A percentile compares a stretch with the other conserved stretches of the same genome.
These are phyloP conservation scores for Centrapalus pauciflorus DNA, from an alignment of 129 eudicot species.

Conservation along the genomic window DNA sequence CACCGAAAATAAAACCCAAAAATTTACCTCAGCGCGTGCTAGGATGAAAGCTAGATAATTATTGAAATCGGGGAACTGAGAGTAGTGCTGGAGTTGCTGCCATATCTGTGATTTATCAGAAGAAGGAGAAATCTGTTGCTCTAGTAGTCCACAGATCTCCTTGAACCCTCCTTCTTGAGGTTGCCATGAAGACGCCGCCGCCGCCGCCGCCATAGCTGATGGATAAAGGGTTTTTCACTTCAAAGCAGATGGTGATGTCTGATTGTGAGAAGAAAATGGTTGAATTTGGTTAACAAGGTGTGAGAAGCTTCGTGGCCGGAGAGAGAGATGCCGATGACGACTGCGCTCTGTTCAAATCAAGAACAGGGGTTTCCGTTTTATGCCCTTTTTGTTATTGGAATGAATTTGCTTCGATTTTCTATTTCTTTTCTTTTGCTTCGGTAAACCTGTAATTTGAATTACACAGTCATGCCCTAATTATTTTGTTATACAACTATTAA, in stretches of 20 bases:
- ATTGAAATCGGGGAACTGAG: conserved; percentile 90
- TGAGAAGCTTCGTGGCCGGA: not conserved
- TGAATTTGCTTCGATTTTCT: not conserved
- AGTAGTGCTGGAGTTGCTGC: conserved; percentile 87
- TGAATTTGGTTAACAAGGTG: not conserved
- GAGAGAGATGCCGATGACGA: conserved; percentile 21
- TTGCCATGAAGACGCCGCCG: conserved; percentile 51
- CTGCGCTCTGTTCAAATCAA: conserved; percentile 23
- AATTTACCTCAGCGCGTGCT: conserved; percentile 70
- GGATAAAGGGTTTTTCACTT: conserved; percentile 3
- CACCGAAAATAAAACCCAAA: not conserved
- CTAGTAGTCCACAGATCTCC: conserved; percentile 91
- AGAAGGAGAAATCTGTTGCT: conserved; percentile 88
- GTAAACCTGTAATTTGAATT: not conserved
- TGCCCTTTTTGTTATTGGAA: conserved; percentile 9
- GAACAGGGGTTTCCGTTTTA: conserved; percentile 23
- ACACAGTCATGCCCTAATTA: too few relatives aligned
- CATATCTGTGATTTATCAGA: conserved; percentile 87
- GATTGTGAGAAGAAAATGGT: conserved; percentile 3
- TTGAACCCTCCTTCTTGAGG: conserved; percentile 88
- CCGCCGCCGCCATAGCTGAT: conserved; percentile 10
- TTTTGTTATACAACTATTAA: too few relatives aligned
- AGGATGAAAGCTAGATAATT: conserved; percentile 88
- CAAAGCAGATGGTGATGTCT: not conserved
- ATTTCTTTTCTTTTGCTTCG: not conserved